These are phyloP conservation scores for Botrytis squamosa DNA, from an alignment of 2,329 filamentous ascomycete genomes.

Conservation along the genomic window DNA sequence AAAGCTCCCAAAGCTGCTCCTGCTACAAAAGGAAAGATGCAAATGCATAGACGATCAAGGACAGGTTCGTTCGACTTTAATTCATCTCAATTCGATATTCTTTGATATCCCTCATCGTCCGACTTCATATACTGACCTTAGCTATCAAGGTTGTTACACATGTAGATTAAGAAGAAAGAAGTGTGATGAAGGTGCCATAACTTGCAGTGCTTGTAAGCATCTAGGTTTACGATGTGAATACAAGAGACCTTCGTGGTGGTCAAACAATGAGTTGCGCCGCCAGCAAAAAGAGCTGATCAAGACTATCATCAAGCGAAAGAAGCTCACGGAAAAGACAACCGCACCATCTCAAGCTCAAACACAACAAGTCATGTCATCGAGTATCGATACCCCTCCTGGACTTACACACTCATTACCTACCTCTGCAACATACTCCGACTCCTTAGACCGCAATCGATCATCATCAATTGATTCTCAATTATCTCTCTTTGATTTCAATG, in stretches of 20 bases:
- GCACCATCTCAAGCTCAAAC: constrained; percentile 52
- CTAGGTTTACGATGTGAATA: constrained; percentile 91
- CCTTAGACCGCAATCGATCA: constrained; percentile 69
- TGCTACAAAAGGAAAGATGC: constrained; percentile 66
- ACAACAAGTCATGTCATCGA: constrained; percentile 47
- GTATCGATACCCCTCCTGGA: constrained; percentile 67
- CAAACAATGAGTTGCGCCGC: constrained; percentile 81
- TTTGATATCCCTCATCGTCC: constrained; percentile 40
- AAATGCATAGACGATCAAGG: constrained; percentile 91
- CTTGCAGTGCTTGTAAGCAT: constrained; percentile 62
- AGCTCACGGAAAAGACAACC: constrained; percentile 80
- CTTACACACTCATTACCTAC: constrained; percentile 80
- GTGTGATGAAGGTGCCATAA: constrained; percentile 63
- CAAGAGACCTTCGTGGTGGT: constrained; percentile 96
- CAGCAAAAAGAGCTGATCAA: constrained; percentile 95
- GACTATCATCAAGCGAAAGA: constrained; percentile 95
- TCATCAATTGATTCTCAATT: constrained; percentile 79
- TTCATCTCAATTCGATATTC: constrained; percentile 46
- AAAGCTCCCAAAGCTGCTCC: constrained; percentile 57
- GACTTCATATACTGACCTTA: constrained; percentile 49
- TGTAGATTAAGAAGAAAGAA: constrained; percentile 67
- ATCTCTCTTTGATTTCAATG: constrained; percentile 72
- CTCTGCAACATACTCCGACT: constrained; percentile 76
- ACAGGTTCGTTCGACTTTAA: constrained; percentile 67
- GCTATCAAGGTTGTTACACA: constrained; percentile 60